Percentiles rank a stretch among this genome's conserved stretches.
Conservation (phyloP, 2,329 filamentous ascomycete genomes). For the Dryadomyces sulphureus region DNA sequence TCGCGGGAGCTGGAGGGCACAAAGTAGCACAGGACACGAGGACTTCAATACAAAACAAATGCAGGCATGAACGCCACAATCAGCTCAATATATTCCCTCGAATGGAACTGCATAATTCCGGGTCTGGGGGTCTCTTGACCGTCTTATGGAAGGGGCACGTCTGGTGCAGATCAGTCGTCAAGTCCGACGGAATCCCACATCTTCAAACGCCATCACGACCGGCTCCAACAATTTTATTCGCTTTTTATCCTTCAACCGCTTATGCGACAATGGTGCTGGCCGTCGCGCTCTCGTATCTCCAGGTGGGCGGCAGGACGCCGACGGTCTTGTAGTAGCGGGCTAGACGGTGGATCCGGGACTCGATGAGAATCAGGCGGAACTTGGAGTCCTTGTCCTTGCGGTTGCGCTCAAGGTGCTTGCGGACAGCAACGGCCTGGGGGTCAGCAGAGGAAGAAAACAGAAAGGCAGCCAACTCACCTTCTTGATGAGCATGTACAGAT, state of each 20-base stretch:
- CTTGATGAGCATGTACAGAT: constrained; percentile 99
- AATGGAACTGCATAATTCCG: neutral
- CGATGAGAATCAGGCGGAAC: constrained; percentile 99
- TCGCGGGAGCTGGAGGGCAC: constrained; percentile 46
- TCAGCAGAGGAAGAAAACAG: neutral
- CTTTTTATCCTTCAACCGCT: constrained; percentile 20
- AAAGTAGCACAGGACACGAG: neutral
- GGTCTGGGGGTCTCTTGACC: neutral
- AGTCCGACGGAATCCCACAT: neutral
- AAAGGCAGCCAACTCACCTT: constrained; percentile 48
- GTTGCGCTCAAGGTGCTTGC: constrained; percentile 99
- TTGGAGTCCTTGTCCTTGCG: constrained; percentile 99
- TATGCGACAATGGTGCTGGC: constrained; percentile 89
- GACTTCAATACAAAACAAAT: neutral
- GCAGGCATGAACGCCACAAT: neutral
- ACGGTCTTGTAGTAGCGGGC: constrained; percentile 94
- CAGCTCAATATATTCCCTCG: too few species aligned
- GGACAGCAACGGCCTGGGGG: constrained; percentile 77
- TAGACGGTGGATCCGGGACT: constrained; percentile 99
- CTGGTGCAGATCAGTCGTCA: neutral
- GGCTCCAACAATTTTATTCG: neutral
- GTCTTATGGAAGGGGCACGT: neutral
- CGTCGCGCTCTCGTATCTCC: constrained; percentile 97
- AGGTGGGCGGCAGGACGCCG: constrained; percentile 73
- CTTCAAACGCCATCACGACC: neutral